A percentile compares a stretch with the other conserved stretches of the same genome.
phyloP scores from a whole-genome alignment of 176 grass and related monocot genomes.

The Hordeum marinum region DNA sequence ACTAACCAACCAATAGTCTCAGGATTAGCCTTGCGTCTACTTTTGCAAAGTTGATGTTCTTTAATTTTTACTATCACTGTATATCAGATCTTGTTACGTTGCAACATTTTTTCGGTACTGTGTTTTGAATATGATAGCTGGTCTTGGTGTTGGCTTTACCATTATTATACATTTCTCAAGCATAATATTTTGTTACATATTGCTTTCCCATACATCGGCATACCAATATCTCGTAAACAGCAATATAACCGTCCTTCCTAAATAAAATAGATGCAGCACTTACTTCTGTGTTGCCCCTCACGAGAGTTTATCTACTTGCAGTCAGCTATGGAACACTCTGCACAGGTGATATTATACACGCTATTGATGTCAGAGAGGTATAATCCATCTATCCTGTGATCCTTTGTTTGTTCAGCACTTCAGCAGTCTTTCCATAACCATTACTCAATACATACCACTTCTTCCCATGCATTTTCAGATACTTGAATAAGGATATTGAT shows the following conservation, averaged over 20 bases:
- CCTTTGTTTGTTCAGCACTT: conserved; percentile 22
- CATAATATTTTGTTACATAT: conserved; percentile 10
- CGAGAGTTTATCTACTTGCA: conserved; percentile 30
- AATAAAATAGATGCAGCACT: neutral
- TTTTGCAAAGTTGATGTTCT: neutral
- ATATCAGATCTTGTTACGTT: neutral
- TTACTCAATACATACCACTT: neutral
- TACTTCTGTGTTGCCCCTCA: conserved; percentile 20
- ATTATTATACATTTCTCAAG: conserved; percentile 7
- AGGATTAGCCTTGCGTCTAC: neutral
- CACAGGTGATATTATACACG: conserved; percentile 92
- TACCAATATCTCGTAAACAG: neutral
- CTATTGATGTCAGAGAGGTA: conserved; percentile 96
- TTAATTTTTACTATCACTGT: conserved; percentile 5
- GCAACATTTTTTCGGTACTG: neutral
- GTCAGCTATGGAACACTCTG: conserved; percentile 76
- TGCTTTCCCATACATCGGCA: neutral
- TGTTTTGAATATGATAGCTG: conserved; percentile 9
- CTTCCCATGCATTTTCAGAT: conserved; percentile 54
- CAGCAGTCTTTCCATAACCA: conserved; percentile 20
- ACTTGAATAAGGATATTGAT: conserved; percentile 75
- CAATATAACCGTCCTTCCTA: neutral
- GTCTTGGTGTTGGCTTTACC: conserved; percentile 5
- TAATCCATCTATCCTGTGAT: neutral
- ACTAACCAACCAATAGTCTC: neutral